A percentile compares a stretch with the other conserved stretches of the same genome.
These are phyloP conservation scores for Pythium dissotocum DNA, from an alignment of 352 stramenopile genomes.

Conservation along the genomic window DNA sequence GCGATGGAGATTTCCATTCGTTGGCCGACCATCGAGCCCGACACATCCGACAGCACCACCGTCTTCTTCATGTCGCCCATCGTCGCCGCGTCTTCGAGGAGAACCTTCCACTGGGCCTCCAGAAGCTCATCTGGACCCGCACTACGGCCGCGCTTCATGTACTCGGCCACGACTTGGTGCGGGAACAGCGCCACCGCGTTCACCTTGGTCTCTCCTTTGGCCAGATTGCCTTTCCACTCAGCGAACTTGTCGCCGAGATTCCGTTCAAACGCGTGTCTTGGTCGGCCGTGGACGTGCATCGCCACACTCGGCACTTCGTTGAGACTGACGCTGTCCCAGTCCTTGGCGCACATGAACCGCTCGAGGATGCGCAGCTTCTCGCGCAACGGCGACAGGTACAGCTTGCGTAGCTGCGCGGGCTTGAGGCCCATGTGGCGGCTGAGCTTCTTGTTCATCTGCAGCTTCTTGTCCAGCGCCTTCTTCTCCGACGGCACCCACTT, in stretches of 20 bases:
- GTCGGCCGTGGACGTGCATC: slow-evolving; percentile 52
- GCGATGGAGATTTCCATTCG: slow-evolving; percentile 50
- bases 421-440: slow-evolving; percentile 44
- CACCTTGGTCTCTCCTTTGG: slow-evolving; percentile 41
- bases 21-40: slow-evolving; percentile 37
- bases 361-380: slow-evolving; percentile 43
- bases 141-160: slow-evolving; percentile 20
- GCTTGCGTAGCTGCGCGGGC: slow-evolving; percentile 42
- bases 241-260: slow-evolving; percentile 38
- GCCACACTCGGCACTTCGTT: slow-evolving; percentile 43
- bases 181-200: slow-evolving; percentile 48
- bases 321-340: slow-evolving; percentile 49
- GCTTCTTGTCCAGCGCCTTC: slow-evolving; percentile 55
- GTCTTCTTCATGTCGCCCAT: slow-evolving; percentile 33
- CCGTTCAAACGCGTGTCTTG: slow-evolving; percentile 39
- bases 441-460: slow-evolving; percentile 53
- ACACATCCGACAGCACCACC: slow-evolving; percentile 57
- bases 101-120: slow-evolving; percentile 53
- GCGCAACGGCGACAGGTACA: slow-evolving; percentile 46
- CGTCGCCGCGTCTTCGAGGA: slow-evolving; percentile 33
- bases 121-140: slow-evolving; percentile 40
- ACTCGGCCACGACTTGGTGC: slow-evolving; percentile 50
- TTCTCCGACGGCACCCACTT: slow-evolving; percentile 65
- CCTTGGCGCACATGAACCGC: slow-evolving; percentile 47
- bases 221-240: slow-evolving; percentile 35